phyloP scores from a whole-genome alignment of 768 basidiomycete genomes.

The Cystobasidium ongulense region DNA sequence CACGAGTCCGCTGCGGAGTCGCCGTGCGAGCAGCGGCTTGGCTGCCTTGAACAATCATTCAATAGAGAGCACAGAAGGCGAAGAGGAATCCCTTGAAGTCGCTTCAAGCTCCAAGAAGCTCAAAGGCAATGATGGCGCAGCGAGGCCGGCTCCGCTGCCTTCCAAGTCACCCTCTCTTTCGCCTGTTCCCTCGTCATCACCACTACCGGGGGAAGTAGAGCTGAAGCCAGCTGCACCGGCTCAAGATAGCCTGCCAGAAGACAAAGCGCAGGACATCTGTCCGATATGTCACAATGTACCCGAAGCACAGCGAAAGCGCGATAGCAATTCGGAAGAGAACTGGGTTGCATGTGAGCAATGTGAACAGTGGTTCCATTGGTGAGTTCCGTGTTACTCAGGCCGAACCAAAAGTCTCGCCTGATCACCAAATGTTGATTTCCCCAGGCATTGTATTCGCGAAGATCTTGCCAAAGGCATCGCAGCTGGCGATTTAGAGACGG shows the following conservation, averaged over 20 bases:
- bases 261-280: background rate
- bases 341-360: conserved; percentile 26
- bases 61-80: background rate
- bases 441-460: background rate
- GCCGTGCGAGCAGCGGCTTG: background rate
- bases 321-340: conserved; percentile 1
- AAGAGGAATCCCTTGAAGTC: background rate
- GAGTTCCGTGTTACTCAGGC: background rate
- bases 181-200: background rate
- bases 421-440: background rate
- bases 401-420: background rate
- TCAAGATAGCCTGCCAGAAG: background rate
- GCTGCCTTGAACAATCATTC: background rate
- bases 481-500: background rate
- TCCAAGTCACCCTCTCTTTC: background rate
- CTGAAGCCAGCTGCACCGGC: background rate
- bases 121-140: background rate
- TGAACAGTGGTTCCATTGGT: conserved; percentile 25
- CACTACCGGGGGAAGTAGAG: background rate
- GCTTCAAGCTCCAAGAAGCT: background rate
- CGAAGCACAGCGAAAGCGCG: background rate
- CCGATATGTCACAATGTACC: conserved; percentile 3
- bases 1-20: background rate
- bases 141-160: background rate
- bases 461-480: background rate